A percentile compares a stretch with the other conserved stretches of the same genome.
Evolutionary conservation across 805 yeast species (phyloP).

Genomic region (Peterozyma toletana): DNA sequence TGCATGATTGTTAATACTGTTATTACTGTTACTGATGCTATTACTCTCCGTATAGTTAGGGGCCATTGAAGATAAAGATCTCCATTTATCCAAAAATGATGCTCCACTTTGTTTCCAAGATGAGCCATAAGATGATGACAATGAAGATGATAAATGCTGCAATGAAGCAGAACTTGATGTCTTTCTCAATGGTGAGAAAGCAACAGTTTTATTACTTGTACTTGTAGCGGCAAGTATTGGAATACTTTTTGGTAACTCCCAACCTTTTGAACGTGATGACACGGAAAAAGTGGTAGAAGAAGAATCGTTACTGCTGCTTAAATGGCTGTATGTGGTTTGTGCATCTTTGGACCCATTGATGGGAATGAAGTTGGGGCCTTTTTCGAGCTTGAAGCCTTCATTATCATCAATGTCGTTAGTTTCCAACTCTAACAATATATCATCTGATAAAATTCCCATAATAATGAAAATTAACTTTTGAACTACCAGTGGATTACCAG

Average conservation of each 20-base stretch:
- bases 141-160: slow-evolving; percentile 27
- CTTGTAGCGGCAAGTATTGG: slow-evolving; percentile 13
- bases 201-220: slow-evolving; percentile 3
- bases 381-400: background rate
- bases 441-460: slow-evolving; percentile 40
- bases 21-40: slow-evolving; percentile 13
- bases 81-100: slow-evolving; percentile 39
- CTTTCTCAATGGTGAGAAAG: slow-evolving; percentile 4
- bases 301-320: background rate
- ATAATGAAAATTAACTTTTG: slow-evolving; percentile 45
- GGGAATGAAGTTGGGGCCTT: background rate
- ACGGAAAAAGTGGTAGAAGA: slow-evolving; percentile 11
- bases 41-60: no score
- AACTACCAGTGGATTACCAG: slow-evolving; percentile 50
- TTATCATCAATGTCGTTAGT: background rate
- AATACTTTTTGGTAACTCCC: slow-evolving; percentile 31
- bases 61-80: slow-evolving; percentile 9
- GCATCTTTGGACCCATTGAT: background rate
- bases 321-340: background rate
- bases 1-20: background rate
- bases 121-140: slow-evolving; percentile 30
- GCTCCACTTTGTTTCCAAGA: slow-evolving; percentile 34
- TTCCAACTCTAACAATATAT: slow-evolving; percentile 6
- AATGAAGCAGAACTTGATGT: slow-evolving; percentile 25
- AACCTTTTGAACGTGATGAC: slow-evolving; percentile 23